Evolutionary conservation across 192 early-diverging fungal genomes (phyloP), one percentile per base, ranked within the genome.

Genomic region (Umbelopsis sp.): DNA sequence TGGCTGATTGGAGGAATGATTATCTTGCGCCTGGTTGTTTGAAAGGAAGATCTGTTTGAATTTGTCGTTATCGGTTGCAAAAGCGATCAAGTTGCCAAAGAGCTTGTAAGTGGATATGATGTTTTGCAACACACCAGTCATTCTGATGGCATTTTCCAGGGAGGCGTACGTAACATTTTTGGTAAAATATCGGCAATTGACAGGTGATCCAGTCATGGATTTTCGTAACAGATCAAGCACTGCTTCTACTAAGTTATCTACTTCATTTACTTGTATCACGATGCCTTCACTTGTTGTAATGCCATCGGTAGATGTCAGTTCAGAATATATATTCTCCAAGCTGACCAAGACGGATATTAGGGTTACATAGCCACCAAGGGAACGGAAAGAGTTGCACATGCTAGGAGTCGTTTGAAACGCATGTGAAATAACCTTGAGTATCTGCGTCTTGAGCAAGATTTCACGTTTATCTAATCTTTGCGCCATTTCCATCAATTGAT

Each of bases 21-120:
- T 47, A 29, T 29, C 47, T 7, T 8, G 8, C 43, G 7, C 22
- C 1, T 70, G 32, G 8, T 53, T 8, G 29, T 26, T 70, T 0
- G 11, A 62, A 17, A 78, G 68, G 52, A 86, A 88, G 22, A 85
- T 70, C 36, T 82, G 74, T 12, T 70, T 45, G 2, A 88, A 34
- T 0, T 65, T 74, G 11, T 83, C 82, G 50, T 88, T 79, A 54
- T 88, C 82, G 10, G 85, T 76, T 4, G 84, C 82, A 69, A 89
- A 86, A 8, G 81, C 85, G 62, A 91, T 80, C 3, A 89, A 66
- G 16, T 87, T 85, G 10, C 89, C 89, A 62, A 91, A 81, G 54
- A 88, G 70, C 17, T 82, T 71, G 17, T 78, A 71, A 0, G 82
- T 66, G 24, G 76, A 72, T 21, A 77, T 75, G 6, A 73, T 47